Evolutionary conservation across 2,329 filamentous ascomycete species (phyloP).

Genomic region (Ophioceras dolichostomum): DNA sequence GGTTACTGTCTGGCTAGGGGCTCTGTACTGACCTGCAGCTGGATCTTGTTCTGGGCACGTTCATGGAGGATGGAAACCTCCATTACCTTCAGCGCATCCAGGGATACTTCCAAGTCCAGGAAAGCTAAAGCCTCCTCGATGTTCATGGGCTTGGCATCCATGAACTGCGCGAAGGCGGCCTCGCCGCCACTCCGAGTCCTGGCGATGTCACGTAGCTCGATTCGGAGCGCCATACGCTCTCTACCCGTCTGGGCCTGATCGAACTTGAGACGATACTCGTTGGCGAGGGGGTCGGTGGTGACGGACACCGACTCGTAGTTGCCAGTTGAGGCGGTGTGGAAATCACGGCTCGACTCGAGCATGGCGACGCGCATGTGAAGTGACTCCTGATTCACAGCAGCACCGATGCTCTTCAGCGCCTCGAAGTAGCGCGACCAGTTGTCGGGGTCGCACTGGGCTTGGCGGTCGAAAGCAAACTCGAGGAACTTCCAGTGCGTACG

Average conservation of each 20-base stretch:
- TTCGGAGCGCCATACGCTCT: background rate
- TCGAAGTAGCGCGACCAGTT: slow-evolving; percentile 6
- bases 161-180: too few relatives aligned
- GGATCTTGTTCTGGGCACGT: too few relatives aligned
- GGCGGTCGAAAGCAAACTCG: slow-evolving; percentile 14
- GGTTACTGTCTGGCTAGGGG: too few relatives aligned
- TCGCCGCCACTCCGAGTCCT: too few relatives aligned
- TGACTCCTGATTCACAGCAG: background rate
- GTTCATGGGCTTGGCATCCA: slow-evolving; percentile 6
- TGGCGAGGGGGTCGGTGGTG: too few relatives aligned
- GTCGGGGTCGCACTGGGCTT: slow-evolving; percentile 4
- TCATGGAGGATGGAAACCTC: background rate
- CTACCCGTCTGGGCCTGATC: background rate
- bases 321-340: too few relatives aligned
- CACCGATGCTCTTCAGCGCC: slow-evolving; percentile 9
- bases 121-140: slow-evolving; percentile 27
- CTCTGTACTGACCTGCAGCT: too few relatives aligned
- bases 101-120: slow-evolving; percentile 9
- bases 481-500: slow-evolving; percentile 13
- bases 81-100: slow-evolving; percentile 1
- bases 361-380: slow-evolving; percentile 1
- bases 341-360: slow-evolving; percentile 1
- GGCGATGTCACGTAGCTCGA: background rate
- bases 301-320: too few relatives aligned
- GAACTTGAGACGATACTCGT: too few relatives aligned